Percentiles rank a stretch among this genome's conserved stretches.
phyloP scores from a whole-genome alignment of 495 filamentous ascomycete species.

The Geoglossum glabrum region DNA sequence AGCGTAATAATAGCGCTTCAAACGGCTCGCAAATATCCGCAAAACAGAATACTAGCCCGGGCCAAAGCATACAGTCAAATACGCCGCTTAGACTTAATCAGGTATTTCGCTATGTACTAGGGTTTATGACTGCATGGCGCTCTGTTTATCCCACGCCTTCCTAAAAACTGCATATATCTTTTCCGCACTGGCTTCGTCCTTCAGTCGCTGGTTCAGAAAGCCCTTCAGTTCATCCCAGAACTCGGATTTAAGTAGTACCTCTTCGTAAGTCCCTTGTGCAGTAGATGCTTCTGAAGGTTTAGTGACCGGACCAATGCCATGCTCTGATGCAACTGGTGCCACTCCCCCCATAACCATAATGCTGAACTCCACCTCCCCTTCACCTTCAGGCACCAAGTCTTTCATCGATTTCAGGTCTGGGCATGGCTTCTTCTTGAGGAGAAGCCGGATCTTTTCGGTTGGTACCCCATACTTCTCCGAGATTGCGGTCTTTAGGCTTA shows the following conservation, averaged over 20 bases:
- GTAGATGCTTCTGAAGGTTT: conserved; percentile 16
- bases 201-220: conserved; percentile 57
- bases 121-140: not conserved
- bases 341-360: conserved; percentile 73
- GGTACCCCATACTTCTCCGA: conserved; percentile 15
- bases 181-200: conserved; percentile 46
- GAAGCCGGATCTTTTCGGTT: conserved; percentile 57
- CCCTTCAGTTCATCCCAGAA: conserved; percentile 82
- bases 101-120: not conserved
- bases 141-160: conserved; percentile 36
- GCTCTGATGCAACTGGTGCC: conserved; percentile 8
- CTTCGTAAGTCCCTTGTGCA: conserved; percentile 34
- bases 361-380: conserved; percentile 42
- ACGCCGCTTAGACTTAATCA: too few relatives aligned
- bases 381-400: conserved; percentile 24
- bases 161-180: conserved; percentile 46
- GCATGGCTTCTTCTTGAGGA: conserved; percentile 67
- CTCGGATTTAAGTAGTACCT: conserved; percentile 38
- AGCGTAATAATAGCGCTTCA: too few relatives aligned
- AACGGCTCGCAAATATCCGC: too few relatives aligned
- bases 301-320: not conserved
- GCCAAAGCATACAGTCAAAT: not conserved
- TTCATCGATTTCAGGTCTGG: conserved; percentile 44
- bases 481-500: conserved; percentile 50
- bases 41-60: not conserved